These are phyloP conservation scores for Zymoseptoria pseudotritici DNA, from an alignment of 2,329 filamentous ascomycete species.

Conservation along the genomic window DNA sequence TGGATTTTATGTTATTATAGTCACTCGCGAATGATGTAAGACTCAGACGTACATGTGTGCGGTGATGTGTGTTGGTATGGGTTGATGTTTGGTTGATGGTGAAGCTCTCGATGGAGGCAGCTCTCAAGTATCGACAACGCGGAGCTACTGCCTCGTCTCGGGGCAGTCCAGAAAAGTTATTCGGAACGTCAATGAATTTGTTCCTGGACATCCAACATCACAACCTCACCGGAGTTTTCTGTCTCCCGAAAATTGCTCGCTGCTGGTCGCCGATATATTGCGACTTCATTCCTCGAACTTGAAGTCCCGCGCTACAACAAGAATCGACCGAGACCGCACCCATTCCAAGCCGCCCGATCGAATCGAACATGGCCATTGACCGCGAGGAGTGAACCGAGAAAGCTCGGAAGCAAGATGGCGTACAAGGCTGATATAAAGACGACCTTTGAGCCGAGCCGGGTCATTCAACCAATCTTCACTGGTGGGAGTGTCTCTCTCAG, in stretches of 20 bases:
- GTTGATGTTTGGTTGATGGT: conserved; percentile 6
- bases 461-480: conserved; percentile 88
- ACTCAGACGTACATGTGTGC: conserved; percentile 15
- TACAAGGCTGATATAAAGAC: conserved; percentile 62
- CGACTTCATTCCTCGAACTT: background rate
- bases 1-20: conserved; percentile 32
- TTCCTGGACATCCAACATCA: background rate
- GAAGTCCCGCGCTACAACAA: background rate
- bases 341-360: background rate
- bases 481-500: conserved; percentile 82
- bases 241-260: background rate
- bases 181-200: background rate
- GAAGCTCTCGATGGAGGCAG: conserved; percentile 4
- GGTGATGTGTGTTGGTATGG: conserved; percentile 3
- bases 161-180: conserved; percentile 3
- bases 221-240: background rate
- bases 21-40: background rate
- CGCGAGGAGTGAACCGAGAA: background rate
- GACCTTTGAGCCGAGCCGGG: conserved; percentile 76
- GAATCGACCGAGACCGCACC: background rate
- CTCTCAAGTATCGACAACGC: conserved; percentile 4
- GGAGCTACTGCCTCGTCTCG: background rate
- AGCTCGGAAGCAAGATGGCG: conserved; percentile 33
- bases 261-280: background rate
- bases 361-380: background rate